A percentile compares a stretch with the other conserved stretches of the same genome.
Evolutionary conservation across 495 filamentous ascomycete genomes (phyloP).

Genomic region (Aspergillus mulundensis): DNA sequence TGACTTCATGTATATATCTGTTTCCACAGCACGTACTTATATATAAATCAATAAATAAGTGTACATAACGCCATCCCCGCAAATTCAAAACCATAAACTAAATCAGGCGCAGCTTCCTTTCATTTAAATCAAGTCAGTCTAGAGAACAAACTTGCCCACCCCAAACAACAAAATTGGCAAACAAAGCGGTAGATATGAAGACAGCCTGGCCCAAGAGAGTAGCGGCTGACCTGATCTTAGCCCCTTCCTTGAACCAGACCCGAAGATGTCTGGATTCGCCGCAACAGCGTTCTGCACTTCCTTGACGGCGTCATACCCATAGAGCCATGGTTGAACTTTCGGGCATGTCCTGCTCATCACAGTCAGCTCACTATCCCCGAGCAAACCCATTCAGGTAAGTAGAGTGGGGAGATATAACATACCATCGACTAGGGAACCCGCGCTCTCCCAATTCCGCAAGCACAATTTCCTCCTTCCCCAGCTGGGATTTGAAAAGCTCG

Average conservation of each 20-base stretch:
- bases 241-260: background rate
- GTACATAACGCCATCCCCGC: no score
- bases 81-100: no score
- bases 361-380: background rate
- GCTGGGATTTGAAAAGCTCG: conserved; percentile 41
- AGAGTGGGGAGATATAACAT: background rate
- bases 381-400: background rate
- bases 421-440: conserved; percentile 56
- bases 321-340: conserved; percentile 56
- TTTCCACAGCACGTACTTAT: background rate
- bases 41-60: no score
- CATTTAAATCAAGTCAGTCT: background rate
- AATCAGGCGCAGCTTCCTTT: no score
- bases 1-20: background rate
- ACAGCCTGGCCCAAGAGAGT: background rate
- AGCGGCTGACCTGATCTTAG: background rate
- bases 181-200: background rate
- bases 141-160: background rate
- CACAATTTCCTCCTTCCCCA: conserved; percentile 32
- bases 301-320: conserved; percentile 57
- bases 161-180: background rate
- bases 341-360: conserved; percentile 58
- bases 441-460: no score
- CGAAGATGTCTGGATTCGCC: conserved; percentile 29
- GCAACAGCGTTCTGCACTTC: conserved; percentile 51